Percentiles rank a stretch among this genome's conserved stretches.
These are phyloP conservation scores for Hyaloperonospora arabidopsidis DNA, from an alignment of 352 stramenopile species.

Conservation along the genomic window DNA sequence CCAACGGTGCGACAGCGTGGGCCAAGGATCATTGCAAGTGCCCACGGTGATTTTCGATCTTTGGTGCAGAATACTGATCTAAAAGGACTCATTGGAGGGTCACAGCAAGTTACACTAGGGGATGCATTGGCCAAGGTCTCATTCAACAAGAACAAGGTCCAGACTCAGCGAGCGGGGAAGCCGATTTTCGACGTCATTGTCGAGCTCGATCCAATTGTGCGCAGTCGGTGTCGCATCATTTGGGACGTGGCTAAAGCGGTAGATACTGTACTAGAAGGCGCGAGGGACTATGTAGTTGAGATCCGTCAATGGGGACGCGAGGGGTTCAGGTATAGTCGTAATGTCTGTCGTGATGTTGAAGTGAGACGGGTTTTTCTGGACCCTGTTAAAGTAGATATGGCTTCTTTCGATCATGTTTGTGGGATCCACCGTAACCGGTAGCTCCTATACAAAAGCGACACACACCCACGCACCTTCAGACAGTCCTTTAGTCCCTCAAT, in stretches of 20 bases:
- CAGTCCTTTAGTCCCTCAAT: slow-evolving; percentile 15
- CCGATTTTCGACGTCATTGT: slow-evolving; percentile 83
- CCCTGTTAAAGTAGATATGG: no score
- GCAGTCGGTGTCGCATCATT: slow-evolving; percentile 60
- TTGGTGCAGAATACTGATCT: slow-evolving; percentile 83
- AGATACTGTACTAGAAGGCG: slow-evolving; percentile 47
- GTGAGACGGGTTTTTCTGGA: no score
- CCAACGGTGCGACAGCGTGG: slow-evolving; percentile 66
- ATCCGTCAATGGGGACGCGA: slow-evolving; percentile 25
- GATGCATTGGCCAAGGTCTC: slow-evolving; percentile 39
- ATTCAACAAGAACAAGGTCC: slow-evolving; percentile 26
- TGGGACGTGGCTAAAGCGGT: slow-evolving; percentile 59
- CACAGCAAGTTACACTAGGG: slow-evolving; percentile 58
- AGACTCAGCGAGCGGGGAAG: slow-evolving; percentile 38
- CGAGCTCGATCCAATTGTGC: slow-evolving; percentile 51
- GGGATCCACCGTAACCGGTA: no score
- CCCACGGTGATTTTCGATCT: slow-evolving; percentile 72
- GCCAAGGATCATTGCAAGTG: slow-evolving; percentile 76
- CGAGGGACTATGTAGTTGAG: slow-evolving; percentile 15
- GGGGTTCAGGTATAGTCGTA: slow-evolving; percentile 31
- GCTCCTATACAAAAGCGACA: no score
- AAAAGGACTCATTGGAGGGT: slow-evolving; percentile 65
- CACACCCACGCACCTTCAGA: no score
- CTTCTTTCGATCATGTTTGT: no score
- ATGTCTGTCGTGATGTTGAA: background rate